Base-by-base conservation (phyloP, 129 eudicot genomes). In the Flaveria bidentis region DNA sequence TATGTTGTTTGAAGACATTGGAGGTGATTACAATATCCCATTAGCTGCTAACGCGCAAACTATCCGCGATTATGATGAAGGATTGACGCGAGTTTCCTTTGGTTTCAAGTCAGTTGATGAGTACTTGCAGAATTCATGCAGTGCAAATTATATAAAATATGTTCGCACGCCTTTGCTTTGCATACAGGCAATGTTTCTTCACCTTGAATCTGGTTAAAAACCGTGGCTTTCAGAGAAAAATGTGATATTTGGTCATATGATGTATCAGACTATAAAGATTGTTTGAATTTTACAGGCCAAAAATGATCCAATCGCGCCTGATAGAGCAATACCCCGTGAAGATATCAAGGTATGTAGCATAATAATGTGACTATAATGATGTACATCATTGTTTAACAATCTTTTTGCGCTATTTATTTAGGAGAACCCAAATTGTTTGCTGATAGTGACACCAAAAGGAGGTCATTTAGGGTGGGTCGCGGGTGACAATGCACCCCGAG, bases 391-490 rank as follows among this genome's bases (percentile, higher is more conserved):
- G 18, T 10, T 73, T 26, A n/a, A 28, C 12, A 25, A 12, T 10
- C 7, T 57, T 65, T 22, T 46, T 57, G 12, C 56, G 16, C 55
- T 28, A 13, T 5, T 76, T 73, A 41, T 41, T 55, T 87, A 94
- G 98, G 89, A 74, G 50, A 94, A 94, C 75, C 87, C 83, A 1
- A 85, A 91, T 79, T 94, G 98, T 78, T 70, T 91, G 77, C 66
- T 94, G 81, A 76, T 94, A 60, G 97, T 91, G 30, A 91, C 98
- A 33, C 98, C 98, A 6, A 86, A 89, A 86, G 98, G 98, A n/a
- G 98, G 97, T 33, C 98, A 94, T 82, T 78, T 94, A 73, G 98
- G 97, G 25, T 94, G 98, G 97, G 96, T 94, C 72, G 98, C 98
- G 18, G 98, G 98, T 4, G 63, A 51, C 8, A 91, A 80, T 71